A percentile compares a stretch with the other conserved stretches of the same genome.
Conservation (phyloP, 2,329 filamentous ascomycete species). For the Pseudogymnoascus pannorum region DNA sequence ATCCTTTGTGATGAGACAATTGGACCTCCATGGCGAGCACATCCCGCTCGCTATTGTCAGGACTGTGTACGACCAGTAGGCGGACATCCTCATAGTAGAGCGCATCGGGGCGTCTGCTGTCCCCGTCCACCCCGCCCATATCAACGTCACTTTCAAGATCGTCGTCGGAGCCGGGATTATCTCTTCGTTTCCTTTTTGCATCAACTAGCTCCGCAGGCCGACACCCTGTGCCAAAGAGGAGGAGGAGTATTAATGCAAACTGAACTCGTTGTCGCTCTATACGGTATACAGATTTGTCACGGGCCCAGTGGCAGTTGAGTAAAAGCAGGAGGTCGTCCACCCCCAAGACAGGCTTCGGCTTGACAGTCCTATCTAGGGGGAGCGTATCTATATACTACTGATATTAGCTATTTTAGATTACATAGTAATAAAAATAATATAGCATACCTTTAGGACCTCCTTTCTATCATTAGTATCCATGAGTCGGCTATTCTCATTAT, state of each 20-base stretch:
- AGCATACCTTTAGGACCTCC: background rate
- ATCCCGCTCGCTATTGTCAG: constrained; percentile 9
- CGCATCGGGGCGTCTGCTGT: background rate
- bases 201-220: constrained; percentile 21
- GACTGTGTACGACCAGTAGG: constrained; percentile 14
- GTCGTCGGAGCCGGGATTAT: constrained; percentile 8
- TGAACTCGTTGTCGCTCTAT: constrained; percentile 17
- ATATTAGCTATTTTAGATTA: background rate
- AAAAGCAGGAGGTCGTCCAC: background rate
- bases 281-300: constrained; percentile 14
- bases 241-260: constrained; percentile 14
- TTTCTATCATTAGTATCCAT: constrained; percentile 13
- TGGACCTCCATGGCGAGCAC: constrained; percentile 10
- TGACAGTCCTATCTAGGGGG: constrained; percentile 15
- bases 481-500: constrained; percentile 13
- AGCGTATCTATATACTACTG: background rate
- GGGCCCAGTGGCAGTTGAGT: constrained; percentile 11
- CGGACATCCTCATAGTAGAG: constrained; percentile 14
- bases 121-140: background rate
- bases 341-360: constrained; percentile 17
- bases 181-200: constrained; percentile 14
- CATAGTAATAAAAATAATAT: background rate
- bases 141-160: background rate
- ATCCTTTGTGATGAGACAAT: constrained; percentile 17
- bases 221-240: constrained; percentile 18